Conservation (phyloP, 495 filamentous ascomycete genomes). For the Penicillium ucsense region DNA sequence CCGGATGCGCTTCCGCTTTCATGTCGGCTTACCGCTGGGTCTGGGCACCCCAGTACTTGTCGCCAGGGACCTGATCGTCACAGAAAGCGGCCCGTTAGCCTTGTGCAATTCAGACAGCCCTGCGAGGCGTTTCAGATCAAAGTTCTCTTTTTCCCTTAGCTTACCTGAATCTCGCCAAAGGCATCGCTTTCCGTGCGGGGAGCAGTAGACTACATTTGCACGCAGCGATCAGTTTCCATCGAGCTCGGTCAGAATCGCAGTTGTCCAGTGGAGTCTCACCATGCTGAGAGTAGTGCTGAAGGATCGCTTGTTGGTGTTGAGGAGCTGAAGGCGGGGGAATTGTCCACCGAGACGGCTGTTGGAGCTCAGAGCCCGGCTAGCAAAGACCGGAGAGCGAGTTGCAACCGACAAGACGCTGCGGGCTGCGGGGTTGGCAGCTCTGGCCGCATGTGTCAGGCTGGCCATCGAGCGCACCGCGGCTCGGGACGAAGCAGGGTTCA, state of each 20-base stretch:
- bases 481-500: slow-evolving; percentile 27
- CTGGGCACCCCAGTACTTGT: slow-evolving; percentile 99
- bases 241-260: too few relatives aligned
- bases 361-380: slow-evolving; percentile 26
- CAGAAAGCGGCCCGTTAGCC: neutral
- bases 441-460: slow-evolving; percentile 31
- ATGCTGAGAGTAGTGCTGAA: slow-evolving; percentile 38
- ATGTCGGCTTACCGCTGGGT: slow-evolving; percentile 63
- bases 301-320: slow-evolving; percentile 31
- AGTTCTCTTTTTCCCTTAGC: neutral
- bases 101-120: too few relatives aligned
- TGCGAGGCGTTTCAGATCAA: neutral
- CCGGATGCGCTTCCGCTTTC: neutral
- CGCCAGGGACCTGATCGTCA: slow-evolving; percentile 57
- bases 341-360: slow-evolving; percentile 25
- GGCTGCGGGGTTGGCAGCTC: slow-evolving; percentile 31
- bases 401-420: slow-evolving; percentile 21
- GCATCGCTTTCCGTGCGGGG: slow-evolving; percentile 83
- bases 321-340: slow-evolving; percentile 34
- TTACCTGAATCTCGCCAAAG: slow-evolving; percentile 79
- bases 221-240: slow-evolving; percentile 1
- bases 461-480: slow-evolving; percentile 39
- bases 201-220: slow-evolving; percentile 28
- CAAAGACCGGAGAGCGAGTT: slow-evolving; percentile 21
- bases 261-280: slow-evolving; percentile 14